Conservation (phyloP, 352 stramenopile species). For the Phytophthora constricta region DNA sequence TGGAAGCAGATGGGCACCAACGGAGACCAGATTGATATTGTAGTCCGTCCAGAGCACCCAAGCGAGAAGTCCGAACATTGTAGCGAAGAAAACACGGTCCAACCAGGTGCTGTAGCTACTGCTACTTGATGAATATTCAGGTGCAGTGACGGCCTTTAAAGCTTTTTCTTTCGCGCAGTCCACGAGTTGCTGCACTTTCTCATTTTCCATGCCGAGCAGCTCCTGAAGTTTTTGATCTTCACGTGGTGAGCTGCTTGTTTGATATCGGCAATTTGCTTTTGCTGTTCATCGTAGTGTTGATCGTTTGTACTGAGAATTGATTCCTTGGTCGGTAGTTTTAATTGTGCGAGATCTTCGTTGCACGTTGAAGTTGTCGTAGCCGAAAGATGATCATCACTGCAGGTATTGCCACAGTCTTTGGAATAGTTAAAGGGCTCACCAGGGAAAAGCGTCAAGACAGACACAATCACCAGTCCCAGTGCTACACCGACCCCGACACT, state of each 20-base stretch:
- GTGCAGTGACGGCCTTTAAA: constrained; percentile 20
- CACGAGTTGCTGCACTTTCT: constrained; percentile 50
- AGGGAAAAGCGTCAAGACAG: constrained; percentile 51
- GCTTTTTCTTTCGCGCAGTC: constrained; percentile 45
- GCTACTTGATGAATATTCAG: not conserved
- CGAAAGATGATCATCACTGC: not conserved
- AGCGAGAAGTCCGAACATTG: constrained; percentile 45
- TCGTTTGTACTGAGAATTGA: not conserved
- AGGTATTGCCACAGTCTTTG: not conserved
- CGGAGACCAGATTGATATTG: constrained; percentile 53
- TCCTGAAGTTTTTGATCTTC: constrained; percentile 66
- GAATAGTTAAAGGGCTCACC: constrained; percentile 69
- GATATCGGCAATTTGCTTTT: constrained; percentile 37
- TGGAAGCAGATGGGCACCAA: constrained; percentile 51
- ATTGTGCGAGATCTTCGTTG: too few relatives aligned
- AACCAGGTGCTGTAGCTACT: constrained; percentile 49
- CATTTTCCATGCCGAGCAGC: constrained; percentile 57
- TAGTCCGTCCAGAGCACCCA: constrained; percentile 64
- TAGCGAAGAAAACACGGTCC: constrained; percentile 49
- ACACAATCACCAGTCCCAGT: constrained; percentile 53
- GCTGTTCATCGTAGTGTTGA: not conserved
- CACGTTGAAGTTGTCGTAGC: not conserved
- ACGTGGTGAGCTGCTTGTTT: constrained; percentile 37
- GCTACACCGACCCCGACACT: constrained; percentile 48
- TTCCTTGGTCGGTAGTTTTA: not conserved